Evolutionary conservation across 805 yeast species (phyloP).

Genomic region (Kodamaea sagamina): DNA sequence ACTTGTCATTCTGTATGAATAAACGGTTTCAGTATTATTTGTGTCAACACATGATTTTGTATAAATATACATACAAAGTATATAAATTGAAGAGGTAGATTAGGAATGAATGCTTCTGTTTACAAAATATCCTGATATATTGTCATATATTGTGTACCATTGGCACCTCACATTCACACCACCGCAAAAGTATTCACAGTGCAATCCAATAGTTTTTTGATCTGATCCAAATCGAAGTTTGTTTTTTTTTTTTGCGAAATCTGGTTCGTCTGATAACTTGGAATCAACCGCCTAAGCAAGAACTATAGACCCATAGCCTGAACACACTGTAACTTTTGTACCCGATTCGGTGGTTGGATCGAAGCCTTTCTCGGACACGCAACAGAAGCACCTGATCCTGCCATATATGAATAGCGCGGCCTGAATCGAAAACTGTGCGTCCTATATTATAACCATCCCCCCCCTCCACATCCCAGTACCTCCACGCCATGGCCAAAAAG

Average conservation of each 20-base stretch:
- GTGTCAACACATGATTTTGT: constrained; percentile 15
- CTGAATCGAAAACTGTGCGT: neutral
- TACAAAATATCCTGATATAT: constrained; percentile 5
- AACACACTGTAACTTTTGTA: neutral
- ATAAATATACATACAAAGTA: constrained; percentile 10
- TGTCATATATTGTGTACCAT: constrained; percentile 3
- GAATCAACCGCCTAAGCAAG: too few relatives aligned
- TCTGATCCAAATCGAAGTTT: constrained; percentile 7
- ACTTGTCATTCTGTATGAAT: constrained; percentile 13
- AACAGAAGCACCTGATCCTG: neutral
- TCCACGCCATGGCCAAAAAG: constrained; percentile 26
- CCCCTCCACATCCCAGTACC: neutral
- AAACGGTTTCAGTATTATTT: constrained; percentile 14
- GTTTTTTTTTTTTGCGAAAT: constrained; percentile 5
- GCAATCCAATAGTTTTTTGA: constrained; percentile 1
- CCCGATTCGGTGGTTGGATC: constrained; percentile 5
- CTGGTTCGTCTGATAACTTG: constrained; percentile 3
- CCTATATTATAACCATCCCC: neutral
- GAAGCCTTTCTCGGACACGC: neutral
- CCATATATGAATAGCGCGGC: neutral
- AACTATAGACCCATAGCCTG: too few relatives aligned
- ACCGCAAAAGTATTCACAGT: too few relatives aligned
- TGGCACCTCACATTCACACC: constrained; percentile 4
- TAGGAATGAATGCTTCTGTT: constrained; percentile 8
- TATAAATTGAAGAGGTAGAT: constrained; percentile 2